These are phyloP conservation scores for Dorcoceras hygrometricum DNA, from an alignment of 257 asterid species.

Conservation along the genomic window DNA sequence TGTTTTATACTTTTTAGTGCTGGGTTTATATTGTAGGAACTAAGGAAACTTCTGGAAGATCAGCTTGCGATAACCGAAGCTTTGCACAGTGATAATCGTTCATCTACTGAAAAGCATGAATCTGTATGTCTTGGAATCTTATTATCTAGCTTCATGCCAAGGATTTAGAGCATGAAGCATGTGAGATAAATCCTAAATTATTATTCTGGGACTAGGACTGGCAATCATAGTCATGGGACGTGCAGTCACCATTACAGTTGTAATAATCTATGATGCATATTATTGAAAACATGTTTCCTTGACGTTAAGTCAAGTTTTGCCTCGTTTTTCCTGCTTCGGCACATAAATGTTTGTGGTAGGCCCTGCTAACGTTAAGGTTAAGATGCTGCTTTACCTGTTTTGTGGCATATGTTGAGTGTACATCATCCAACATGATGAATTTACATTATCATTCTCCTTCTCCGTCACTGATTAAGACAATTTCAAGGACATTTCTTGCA, in stretches of 20 bases:
- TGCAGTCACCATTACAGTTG: neutral
- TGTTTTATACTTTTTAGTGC: slow-evolving; percentile 12
- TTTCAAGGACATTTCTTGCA: neutral
- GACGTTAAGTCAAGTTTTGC: neutral
- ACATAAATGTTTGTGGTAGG: neutral
- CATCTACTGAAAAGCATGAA: slow-evolving; percentile 62
- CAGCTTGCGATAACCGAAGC: slow-evolving; percentile 67
- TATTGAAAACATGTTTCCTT: neutral
- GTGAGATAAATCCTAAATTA: neutral
- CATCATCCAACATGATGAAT: neutral
- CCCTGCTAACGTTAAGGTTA: neutral
- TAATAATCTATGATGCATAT: neutral
- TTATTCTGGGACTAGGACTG: neutral
- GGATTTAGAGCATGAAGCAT: slow-evolving; percentile 5
- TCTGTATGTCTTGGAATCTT: slow-evolving; percentile 43
- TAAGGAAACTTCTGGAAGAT: slow-evolving; percentile 80
- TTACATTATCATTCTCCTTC: slow-evolving; percentile 3
- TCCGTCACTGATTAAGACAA: neutral
- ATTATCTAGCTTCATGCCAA: neutral
- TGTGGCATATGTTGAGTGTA: neutral
- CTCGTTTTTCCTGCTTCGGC: neutral
- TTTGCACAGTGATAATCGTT: slow-evolving; percentile 62
- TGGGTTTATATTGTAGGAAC: slow-evolving; percentile 54
- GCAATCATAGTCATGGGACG: neutral
- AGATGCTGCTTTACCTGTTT: neutral